Conservation (phyloP, 2,329 filamentous ascomycete genomes). For the Hortaea sp. region DNA sequence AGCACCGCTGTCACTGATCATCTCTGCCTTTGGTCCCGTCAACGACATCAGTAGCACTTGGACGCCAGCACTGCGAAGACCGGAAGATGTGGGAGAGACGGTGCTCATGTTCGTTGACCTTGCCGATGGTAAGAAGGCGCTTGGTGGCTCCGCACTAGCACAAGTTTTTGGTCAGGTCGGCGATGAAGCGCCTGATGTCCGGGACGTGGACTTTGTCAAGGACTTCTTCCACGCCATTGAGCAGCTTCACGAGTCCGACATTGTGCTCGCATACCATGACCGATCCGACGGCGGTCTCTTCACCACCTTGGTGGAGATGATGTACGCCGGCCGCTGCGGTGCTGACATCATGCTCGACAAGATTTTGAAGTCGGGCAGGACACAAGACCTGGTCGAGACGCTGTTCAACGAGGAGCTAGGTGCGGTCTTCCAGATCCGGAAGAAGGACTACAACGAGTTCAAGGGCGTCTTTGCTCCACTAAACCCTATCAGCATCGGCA, state of each 20-base stretch:
- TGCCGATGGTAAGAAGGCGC: constrained; percentile 64
- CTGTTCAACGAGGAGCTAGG: constrained; percentile 96
- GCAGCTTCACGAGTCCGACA: constrained; percentile 53
- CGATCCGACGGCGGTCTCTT: constrained; percentile 86
- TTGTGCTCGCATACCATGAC: constrained; percentile 91
- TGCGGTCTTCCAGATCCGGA: constrained; percentile 88
- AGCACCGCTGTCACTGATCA: constrained; percentile 80
- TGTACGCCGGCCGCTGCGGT: constrained; percentile 90
- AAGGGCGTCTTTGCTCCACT: constrained; percentile 77
- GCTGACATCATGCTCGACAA: constrained; percentile 75
- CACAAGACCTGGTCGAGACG: constrained; percentile 54
- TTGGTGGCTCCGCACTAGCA: constrained; percentile 85
- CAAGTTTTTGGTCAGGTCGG: constrained; percentile 84
- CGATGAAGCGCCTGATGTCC: constrained; percentile 74
- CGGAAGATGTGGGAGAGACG: constrained; percentile 82
- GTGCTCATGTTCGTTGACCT: constrained; percentile 87
- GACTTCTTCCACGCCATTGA: constrained; percentile 87
- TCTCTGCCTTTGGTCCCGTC: constrained; percentile 82
- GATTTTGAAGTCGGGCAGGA: constrained; percentile 51
- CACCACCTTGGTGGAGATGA: constrained; percentile 90
- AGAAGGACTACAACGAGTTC: constrained; percentile 74
- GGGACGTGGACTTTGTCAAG: constrained; percentile 67
- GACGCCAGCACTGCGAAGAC: constrained; percentile 77
- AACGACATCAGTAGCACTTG: constrained; percentile 76
- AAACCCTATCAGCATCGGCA: constrained; percentile 74